Conservation (phyloP, 495 filamentous ascomycete species). For the Rostrohypoxylon terebratum region DNA sequence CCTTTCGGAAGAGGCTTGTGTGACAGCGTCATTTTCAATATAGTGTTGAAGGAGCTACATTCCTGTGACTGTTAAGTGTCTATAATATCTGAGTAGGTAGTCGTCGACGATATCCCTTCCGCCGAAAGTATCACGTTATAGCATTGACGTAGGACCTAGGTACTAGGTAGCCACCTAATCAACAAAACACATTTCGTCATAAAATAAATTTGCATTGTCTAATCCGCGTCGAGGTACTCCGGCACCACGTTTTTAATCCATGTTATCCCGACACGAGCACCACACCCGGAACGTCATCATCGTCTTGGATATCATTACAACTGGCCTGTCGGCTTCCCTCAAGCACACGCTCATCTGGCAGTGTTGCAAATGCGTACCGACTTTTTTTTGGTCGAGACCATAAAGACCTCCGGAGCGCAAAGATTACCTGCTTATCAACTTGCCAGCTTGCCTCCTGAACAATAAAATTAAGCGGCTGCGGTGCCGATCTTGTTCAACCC, state of each 20-base stretch:
- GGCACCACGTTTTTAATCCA: slow-evolving; percentile 38
- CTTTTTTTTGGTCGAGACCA: background rate
- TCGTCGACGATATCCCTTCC: too few relatives aligned
- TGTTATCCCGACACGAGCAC: slow-evolving; percentile 36
- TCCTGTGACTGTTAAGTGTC: too few relatives aligned
- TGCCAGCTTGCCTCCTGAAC: too few relatives aligned
- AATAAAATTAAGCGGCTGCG: slow-evolving; percentile 52
- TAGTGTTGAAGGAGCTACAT: too few relatives aligned
- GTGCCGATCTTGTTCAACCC: slow-evolving; percentile 85
- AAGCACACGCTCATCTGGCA: slow-evolving; percentile 15
- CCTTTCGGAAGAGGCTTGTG: background rate
- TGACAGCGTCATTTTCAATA: background rate
- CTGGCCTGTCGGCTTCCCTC: slow-evolving; percentile 14
- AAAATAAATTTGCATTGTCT: slow-evolving; percentile 48
- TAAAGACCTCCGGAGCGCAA: background rate
- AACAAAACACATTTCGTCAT: slow-evolving; percentile 17
- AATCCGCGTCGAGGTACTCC: slow-evolving; percentile 41
- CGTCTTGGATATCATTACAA: slow-evolving; percentile 41
- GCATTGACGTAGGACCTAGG: too few relatives aligned
- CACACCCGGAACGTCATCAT: slow-evolving; percentile 38
- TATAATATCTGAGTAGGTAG: too few relatives aligned
- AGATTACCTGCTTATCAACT: slow-evolving; percentile 20
- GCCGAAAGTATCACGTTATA: too few relatives aligned
- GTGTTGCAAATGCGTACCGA: slow-evolving; percentile 12
- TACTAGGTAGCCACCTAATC: background rate